Evolutionary conservation across 345 rosid genomes (phyloP).

Genomic region (Heritiera littoralis): DNA sequence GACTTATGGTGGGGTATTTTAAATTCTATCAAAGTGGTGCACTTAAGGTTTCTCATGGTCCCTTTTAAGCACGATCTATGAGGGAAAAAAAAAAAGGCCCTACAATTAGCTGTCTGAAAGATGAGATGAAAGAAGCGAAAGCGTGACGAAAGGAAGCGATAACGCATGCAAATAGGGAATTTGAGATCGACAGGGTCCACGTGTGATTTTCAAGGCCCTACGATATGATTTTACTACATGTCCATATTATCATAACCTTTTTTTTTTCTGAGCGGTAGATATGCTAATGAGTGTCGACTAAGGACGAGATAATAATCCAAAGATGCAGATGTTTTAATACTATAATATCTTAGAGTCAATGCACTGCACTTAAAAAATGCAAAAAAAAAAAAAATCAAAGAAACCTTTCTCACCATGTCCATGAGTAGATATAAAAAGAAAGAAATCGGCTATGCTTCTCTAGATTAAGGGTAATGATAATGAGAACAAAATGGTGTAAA

Average conservation of each 20-base stretch:
- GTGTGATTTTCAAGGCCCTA: slow-evolving; percentile 52
- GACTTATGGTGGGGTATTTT: slow-evolving; percentile 35
- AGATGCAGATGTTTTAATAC: not conserved
- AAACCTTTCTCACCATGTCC: slow-evolving; percentile 32
- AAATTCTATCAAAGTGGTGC: slow-evolving; percentile 51
- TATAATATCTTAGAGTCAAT: slow-evolving; percentile 39
- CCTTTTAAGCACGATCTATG: slow-evolving; percentile 25
- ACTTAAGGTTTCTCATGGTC: slow-evolving; percentile 35
- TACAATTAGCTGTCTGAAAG: slow-evolving; percentile 25
- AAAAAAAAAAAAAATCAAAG: not conserved
- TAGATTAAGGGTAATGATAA: slow-evolving; percentile 26
- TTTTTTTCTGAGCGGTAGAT: too few relatives aligned
- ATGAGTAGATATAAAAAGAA: not conserved
- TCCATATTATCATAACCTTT: not conserved
- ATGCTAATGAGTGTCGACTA: slow-evolving; percentile 25
- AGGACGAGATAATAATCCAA: slow-evolving; percentile 21
- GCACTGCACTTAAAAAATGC: slow-evolving; percentile 15
- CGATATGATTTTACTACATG: slow-evolving; percentile 35
- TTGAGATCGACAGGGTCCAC: slow-evolving; percentile 44
- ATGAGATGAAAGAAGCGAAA: slow-evolving; percentile 54
- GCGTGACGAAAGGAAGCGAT: slow-evolving; percentile 53
- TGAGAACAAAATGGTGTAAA: slow-evolving; percentile 13
- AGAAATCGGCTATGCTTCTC: not conserved
- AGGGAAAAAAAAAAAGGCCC: slow-evolving; percentile 3
- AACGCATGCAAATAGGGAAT: slow-evolving; percentile 39